Conservation (phyloP, 2,329 filamentous ascomycete species). For the Fusarium xylarioides region DNA sequence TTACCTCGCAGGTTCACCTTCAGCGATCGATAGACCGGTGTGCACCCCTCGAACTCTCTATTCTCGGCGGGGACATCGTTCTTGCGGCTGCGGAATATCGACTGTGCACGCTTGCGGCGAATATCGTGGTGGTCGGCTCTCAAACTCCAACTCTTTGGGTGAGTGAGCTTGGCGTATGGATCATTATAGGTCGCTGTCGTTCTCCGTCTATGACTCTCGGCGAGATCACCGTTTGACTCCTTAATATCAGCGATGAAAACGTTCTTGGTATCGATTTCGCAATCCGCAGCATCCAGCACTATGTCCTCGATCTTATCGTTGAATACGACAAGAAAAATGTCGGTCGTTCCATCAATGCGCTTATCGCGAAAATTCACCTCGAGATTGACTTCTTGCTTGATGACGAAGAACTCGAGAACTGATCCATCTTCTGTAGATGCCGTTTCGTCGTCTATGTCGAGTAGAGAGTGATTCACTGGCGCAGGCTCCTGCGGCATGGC, state of each 20-base stretch:
- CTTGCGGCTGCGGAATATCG: constrained; percentile 59
- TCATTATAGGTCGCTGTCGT: constrained; percentile 63
- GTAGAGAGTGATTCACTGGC: constrained; percentile 42
- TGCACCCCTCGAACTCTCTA: constrained; percentile 64
- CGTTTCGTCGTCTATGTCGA: constrained; percentile 46
- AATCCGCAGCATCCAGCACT: constrained; percentile 69
- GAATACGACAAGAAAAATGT: constrained; percentile 78
- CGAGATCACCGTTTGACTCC: constrained; percentile 47
- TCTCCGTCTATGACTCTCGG: constrained; percentile 50
- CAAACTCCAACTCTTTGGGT: constrained; percentile 69
- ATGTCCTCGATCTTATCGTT: constrained; percentile 67
- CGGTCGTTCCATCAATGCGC: constrained; percentile 78
- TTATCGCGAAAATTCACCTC: constrained; percentile 86
- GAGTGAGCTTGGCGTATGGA: constrained; percentile 71
- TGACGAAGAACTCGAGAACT: constrained; percentile 62
- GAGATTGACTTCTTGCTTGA: constrained; percentile 87
- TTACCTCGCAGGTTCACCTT: constrained; percentile 55
- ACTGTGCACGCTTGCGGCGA: constrained; percentile 72
- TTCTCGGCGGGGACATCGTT: constrained; percentile 64
- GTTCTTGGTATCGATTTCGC: constrained; percentile 63
- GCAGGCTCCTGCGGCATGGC: constrained; percentile 31
- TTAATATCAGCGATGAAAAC: constrained; percentile 60
- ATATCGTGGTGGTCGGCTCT: constrained; percentile 79
- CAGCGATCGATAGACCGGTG: constrained; percentile 64
- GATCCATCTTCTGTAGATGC: constrained; percentile 48